Base-by-base conservation (phyloP, 352 stramenopile genomes). In the Thalassiosira exigua region DNA sequence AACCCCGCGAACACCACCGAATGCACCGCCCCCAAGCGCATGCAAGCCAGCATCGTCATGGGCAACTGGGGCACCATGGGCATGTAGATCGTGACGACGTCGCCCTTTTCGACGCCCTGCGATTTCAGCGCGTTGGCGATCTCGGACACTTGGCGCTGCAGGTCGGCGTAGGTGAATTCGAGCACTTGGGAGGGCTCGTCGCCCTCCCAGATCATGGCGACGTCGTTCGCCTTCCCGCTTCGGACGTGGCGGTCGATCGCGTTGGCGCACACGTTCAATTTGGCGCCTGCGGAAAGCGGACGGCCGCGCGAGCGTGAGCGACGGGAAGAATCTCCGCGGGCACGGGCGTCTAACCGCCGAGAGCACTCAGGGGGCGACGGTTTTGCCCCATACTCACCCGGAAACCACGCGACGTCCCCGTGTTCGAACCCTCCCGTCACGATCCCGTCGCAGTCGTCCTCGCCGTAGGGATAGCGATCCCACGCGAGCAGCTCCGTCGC, bases 11-110 rank as follows among this genome's bases (percentile, higher is more conserved):
- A 99, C 3, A 99, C 95, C 3, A 99, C 95, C 22, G 90, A 97
- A 91, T 99, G 97, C 9, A 98, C 89, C 12, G 96, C 97, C 30
- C 97, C 97, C 69, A 99, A 98, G 33, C 97, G 94, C 3, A 95
- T 94, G 72, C 97, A 99, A 0, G 97, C 96, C n/a, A 99, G 89
- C 96, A 99, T 99, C 36, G 95, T 95, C 79, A 98, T 97, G 17
- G 95, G 94, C 1, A 96, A 85, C 84, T 99, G 96, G 11, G 96
- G 96, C 65, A 99, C 98, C 97, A 99, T 99, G 22, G 97, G 97
- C 97, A 99, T 98, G 91, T 99, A 99, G 44, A 98, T 95, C 11
- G 95, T 97, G 4, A 98, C 96, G 9, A 95, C 93, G 85, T 99
- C 96, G n/a, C 96, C 96, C 72, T 97, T 91, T 7, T 67, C 61